phyloP scores from a whole-genome alignment of 495 filamentous ascomycete species.

The Tuber borchii region DNA sequence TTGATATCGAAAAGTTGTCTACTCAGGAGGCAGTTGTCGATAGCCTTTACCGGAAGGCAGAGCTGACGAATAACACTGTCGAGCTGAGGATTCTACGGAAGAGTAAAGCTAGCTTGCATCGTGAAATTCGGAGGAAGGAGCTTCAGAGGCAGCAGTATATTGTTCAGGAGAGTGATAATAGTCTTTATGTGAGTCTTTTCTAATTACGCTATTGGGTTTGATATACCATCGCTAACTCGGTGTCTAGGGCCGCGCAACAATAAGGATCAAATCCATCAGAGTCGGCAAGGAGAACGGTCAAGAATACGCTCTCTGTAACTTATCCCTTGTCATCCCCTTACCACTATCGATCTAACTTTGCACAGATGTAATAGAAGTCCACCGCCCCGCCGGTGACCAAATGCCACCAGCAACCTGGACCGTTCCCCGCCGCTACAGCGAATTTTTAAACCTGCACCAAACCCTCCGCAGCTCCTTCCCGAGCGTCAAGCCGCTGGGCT shows the following conservation, averaged over 20 bases:
- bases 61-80: slow-evolving; percentile 91
- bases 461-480: slow-evolving; percentile 76
- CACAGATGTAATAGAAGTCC: slow-evolving; percentile 74
- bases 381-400: slow-evolving; percentile 78
- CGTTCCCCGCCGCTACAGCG: slow-evolving; percentile 79
- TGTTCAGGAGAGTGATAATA: slow-evolving; percentile 96
- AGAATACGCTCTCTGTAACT: slow-evolving; percentile 77
- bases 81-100: slow-evolving; percentile 90
- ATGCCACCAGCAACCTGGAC: slow-evolving; percentile 80
- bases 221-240: neutral
- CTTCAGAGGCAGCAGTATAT: slow-evolving; percentile 95
- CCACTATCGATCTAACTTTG: neutral
- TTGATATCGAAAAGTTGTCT: slow-evolving; percentile 80
- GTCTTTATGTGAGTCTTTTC: slow-evolving; percentile 58
- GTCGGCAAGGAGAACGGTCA: slow-evolving; percentile 89
- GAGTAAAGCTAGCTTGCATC: slow-evolving; percentile 82
- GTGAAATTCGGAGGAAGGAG: slow-evolving; percentile 89
- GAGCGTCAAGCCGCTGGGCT: slow-evolving; percentile 80
- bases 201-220: neutral
- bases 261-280: slow-evolving; percentile 85
- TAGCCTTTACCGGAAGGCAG: slow-evolving; percentile 84
- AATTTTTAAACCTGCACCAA: slow-evolving; percentile 93
- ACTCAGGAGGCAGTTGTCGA: slow-evolving; percentile 88
- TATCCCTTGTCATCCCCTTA: neutral
- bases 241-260: slow-evolving; percentile 60